Percentiles rank a stretch among this genome's conserved stretches.
Evolutionary conservation across 495 filamentous ascomycete species (phyloP).

Genomic region (Xylaria flabelliformis): DNA sequence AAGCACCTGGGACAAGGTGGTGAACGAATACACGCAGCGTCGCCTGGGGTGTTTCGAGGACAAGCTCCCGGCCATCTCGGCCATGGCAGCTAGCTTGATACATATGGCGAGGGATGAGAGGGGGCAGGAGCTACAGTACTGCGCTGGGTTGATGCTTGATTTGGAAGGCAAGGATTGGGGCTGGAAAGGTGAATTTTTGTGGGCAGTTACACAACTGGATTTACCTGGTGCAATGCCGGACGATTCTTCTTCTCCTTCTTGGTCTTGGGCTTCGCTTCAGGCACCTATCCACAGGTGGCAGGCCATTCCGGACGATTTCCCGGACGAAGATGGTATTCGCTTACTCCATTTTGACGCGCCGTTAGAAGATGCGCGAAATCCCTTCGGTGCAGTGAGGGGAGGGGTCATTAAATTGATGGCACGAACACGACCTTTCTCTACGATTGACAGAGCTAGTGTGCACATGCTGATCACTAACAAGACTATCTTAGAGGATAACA

Average conservation of each 20-base stretch:
- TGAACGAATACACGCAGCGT: conserved; percentile 28
- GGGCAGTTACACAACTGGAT: conserved; percentile 20
- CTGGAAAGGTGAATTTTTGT: conserved; percentile 30
- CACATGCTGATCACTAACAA: conserved; percentile 6
- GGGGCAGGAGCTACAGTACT: conserved; percentile 27
- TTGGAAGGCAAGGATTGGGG: conserved; percentile 22
- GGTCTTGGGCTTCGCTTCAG: conserved; percentile 22
- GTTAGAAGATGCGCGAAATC: conserved; percentile 22
- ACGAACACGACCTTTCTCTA: conserved; percentile 5
- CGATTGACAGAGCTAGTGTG: not conserved
- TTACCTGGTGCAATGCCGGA: not conserved
- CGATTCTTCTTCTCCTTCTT: not conserved
- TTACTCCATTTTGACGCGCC: conserved; percentile 3
- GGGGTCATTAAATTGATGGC: conserved; percentile 21
- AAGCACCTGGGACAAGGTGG: conserved; percentile 25
- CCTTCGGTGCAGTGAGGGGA: conserved; percentile 27
- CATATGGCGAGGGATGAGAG: conserved; percentile 24
- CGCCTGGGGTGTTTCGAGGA: conserved; percentile 24
- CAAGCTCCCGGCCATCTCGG: conserved; percentile 35
- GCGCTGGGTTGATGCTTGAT: conserved; percentile 29
- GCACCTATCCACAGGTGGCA: not conserved
- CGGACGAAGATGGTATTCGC: conserved; percentile 1
- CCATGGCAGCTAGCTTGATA: conserved; percentile 29
- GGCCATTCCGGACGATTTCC: not conserved
- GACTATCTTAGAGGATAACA: not conserved